These are phyloP conservation scores for Wolfiporia cocos DNA, from an alignment of 1,284 basidiomycete species.

Conservation along the genomic window DNA sequence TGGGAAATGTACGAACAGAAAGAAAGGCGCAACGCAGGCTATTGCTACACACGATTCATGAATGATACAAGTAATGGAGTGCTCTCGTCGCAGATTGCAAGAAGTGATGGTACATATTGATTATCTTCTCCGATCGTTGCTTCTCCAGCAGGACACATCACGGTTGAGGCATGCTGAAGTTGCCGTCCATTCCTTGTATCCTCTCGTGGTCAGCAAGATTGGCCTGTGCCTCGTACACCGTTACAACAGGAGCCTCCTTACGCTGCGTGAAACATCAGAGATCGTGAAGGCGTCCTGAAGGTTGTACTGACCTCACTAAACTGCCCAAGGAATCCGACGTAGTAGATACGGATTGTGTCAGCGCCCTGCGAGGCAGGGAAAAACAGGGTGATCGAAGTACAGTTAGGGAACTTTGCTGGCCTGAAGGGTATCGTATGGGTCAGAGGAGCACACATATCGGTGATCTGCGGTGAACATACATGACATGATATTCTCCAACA, in stretches of 20 bases:
- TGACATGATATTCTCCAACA: conserved; percentile 76
- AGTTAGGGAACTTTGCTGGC: conserved; percentile 70
- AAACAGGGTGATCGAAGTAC: conserved; percentile 68
- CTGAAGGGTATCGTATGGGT: conserved; percentile 21
- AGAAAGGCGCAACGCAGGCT: background rate
- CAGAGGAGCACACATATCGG: background rate
- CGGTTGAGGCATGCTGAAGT: conserved; percentile 33
- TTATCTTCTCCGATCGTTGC: too few species aligned
- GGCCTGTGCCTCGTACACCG: conserved; percentile 76
- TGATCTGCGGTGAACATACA: too few species aligned
- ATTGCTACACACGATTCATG: background rate
- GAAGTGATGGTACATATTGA: too few species aligned
- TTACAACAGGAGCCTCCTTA: conserved; percentile 62
- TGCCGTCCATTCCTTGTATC: conserved; percentile 64
- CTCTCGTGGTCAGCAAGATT: conserved; percentile 78
- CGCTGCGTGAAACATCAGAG: conserved; percentile 34
- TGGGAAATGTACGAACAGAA: background rate
- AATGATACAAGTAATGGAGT: too few species aligned
- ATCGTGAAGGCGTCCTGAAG: background rate
- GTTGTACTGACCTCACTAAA: conserved; percentile 59
- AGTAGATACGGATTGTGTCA: conserved; percentile 65
- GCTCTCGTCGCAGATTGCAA: too few species aligned
- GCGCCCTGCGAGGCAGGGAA: conserved; percentile 71
- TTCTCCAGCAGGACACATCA: background rate
- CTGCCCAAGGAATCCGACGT: conserved; percentile 73